Conservation (phyloP, 2,329 filamentous ascomycete species). For the Colletotrichum truncatum region DNA sequence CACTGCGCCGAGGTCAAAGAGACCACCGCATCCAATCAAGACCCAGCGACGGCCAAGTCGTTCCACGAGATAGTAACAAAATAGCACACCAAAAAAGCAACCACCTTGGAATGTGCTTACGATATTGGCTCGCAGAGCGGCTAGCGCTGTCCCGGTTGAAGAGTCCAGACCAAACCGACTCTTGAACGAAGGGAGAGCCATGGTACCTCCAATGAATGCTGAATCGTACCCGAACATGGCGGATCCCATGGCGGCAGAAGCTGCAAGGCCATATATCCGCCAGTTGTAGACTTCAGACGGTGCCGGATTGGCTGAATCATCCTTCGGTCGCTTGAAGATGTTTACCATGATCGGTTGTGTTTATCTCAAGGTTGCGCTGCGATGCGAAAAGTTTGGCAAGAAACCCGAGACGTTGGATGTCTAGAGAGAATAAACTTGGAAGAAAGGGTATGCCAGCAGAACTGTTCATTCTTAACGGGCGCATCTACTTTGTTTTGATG, state of each 20-base stretch:
- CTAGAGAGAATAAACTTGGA: no score
- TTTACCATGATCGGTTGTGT: not conserved
- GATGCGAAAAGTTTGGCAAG: no score
- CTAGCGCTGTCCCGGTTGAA: slow-evolving; percentile 6
- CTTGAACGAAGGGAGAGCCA: slow-evolving; percentile 34
- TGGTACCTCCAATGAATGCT: slow-evolving; percentile 36
- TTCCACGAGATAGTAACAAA: slow-evolving; percentile 65
- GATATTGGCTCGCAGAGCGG: slow-evolving; percentile 37
- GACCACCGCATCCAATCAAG: slow-evolving; percentile 57
- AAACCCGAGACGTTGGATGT: no score
- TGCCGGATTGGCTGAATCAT: slow-evolving; percentile 28
- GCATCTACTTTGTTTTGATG: not conserved
- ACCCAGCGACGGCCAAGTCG: slow-evolving; percentile 61
- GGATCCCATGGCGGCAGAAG: slow-evolving; percentile 36
- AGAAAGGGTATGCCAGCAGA: not conserved
- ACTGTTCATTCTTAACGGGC: not conserved
- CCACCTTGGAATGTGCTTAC: slow-evolving; percentile 62
- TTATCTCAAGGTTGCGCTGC: not conserved
- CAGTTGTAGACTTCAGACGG: slow-evolving; percentile 38
- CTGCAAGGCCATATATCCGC: slow-evolving; percentile 37
- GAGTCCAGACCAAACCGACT: slow-evolving; percentile 28
- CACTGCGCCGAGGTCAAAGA: slow-evolving; percentile 58
- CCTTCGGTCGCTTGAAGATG: slow-evolving; percentile 12
- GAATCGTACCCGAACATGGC: slow-evolving; percentile 39
- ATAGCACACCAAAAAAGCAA: slow-evolving; percentile 63